Conservation (phyloP, 371 early-diverging fungal genomes). For the Mucor lusitanicus region DNA sequence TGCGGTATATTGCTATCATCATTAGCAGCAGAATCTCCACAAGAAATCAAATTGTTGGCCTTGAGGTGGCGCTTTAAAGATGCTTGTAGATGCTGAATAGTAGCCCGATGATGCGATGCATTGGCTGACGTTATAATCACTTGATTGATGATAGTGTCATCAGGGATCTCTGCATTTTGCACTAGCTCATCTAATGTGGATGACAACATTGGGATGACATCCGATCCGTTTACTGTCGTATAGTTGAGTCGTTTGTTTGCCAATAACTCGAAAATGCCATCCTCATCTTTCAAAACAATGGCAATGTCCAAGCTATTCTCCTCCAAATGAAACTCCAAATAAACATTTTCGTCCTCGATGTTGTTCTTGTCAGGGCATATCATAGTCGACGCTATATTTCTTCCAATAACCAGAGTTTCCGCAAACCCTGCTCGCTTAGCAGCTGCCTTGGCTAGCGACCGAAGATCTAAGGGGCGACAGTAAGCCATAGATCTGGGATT, state of each 20-base stretch:
- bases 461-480: too few species aligned
- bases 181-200: neutral
- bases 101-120: neutral
- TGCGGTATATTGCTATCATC: neutral
- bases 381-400: neutral
- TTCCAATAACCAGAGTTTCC: neutral
- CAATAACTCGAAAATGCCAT: neutral
- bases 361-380: neutral
- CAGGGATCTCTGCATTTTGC: neutral
- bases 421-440: neutral
- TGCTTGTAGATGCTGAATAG: neutral
- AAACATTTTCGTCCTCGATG: neutral
- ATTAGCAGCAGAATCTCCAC: neutral
- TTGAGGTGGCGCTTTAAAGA: neutral
- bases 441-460: neutral
- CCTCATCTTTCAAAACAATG: neutral
- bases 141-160: neutral
- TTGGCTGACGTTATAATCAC: neutral
- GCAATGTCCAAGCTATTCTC: neutral
- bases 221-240: neutral
- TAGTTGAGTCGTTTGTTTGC: neutral
- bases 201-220: neutral
- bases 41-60: neutral
- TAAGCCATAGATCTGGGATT: too few species aligned
- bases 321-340: neutral